Conservation (phyloP, 257 asterid species). For the Plantago elongata region DNA sequence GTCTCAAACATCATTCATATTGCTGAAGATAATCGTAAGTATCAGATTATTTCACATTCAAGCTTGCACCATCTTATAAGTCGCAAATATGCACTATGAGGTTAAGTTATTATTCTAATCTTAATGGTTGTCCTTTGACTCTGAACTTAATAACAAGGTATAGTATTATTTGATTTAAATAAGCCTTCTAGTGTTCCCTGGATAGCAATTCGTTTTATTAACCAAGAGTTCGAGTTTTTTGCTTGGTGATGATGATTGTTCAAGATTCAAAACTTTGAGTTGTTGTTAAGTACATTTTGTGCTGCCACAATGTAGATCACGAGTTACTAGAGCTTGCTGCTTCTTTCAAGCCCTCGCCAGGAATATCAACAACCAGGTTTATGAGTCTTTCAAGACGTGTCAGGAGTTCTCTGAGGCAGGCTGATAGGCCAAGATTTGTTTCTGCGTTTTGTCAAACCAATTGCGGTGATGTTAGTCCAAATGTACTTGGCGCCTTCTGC, state of each 20-base stretch:
- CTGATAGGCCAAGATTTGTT: conserved; percentile 73
- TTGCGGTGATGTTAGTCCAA: conserved; percentile 98
- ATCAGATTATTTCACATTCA: conserved; percentile 13
- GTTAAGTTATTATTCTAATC: too few relatives aligned
- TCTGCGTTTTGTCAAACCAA: conserved; percentile 94
- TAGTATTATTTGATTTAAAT: not conserved
- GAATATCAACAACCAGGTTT: conserved; percentile 58
- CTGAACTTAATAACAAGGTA: too few relatives aligned
- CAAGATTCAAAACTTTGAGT: conserved; percentile 9
- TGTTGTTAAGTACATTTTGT: conserved; percentile 22
- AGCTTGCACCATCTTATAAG: not conserved
- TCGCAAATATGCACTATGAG: conserved; percentile 1
- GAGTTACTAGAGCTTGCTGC: conserved; percentile 87
- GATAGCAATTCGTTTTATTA: too few relatives aligned
- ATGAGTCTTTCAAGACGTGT: conserved; percentile 77
- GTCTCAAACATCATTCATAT: conserved; percentile 75
- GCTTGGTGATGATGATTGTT: not conserved
- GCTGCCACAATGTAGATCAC: conserved; percentile 53
- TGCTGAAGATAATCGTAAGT: conserved; percentile 63
- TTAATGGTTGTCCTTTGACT: too few relatives aligned
- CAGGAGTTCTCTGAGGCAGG: conserved; percentile 71
- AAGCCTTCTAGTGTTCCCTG: too few relatives aligned
- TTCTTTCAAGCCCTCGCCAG: conserved; percentile 63
- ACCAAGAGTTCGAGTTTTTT: too few relatives aligned
- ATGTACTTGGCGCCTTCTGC: conserved; percentile 97